These are phyloP conservation scores for Sugiyamaella paludigena DNA, from an alignment of 1,139 yeast species.

Conservation along the genomic window DNA sequence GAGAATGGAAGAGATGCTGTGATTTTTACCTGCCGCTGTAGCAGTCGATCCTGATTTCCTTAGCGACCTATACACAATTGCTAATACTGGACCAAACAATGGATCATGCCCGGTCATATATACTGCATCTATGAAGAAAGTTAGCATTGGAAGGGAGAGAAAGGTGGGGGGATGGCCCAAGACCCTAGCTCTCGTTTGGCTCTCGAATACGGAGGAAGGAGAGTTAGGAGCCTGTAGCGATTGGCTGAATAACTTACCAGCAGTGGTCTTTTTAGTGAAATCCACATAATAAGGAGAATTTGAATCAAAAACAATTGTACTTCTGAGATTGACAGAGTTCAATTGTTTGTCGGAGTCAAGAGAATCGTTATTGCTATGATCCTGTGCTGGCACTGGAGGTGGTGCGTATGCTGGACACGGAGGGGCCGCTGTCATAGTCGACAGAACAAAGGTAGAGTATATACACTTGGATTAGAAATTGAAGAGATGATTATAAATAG, in stretches of 20 bases:
- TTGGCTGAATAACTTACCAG: constrained; percentile 19
- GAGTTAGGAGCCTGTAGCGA: too few relatives aligned
- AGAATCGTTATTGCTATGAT: background rate
- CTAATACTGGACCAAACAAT: constrained; percentile 37
- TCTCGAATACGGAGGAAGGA: too few relatives aligned
- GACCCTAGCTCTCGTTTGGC: background rate
- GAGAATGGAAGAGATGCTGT: constrained; percentile 52
- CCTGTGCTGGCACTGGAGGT: constrained; percentile 1
- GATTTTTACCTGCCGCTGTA: constrained; percentile 26
- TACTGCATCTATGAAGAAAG: constrained; percentile 35
- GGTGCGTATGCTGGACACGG: constrained; percentile 6
- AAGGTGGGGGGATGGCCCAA: background rate
- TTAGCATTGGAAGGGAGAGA: constrained; percentile 1
- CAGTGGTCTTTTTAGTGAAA: constrained; percentile 23
- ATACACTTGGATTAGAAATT: too few relatives aligned
- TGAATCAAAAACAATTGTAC: constrained; percentile 33
- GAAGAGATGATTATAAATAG: background rate
- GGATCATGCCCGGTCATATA: constrained; percentile 40
- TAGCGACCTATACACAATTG: constrained; percentile 32
- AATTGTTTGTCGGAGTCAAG: background rate
- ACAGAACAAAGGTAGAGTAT: background rate
- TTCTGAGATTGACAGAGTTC: constrained; percentile 6
- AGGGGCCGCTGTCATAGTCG: background rate
- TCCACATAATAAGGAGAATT: constrained; percentile 36
- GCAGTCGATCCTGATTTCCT: constrained; percentile 13